Conservation (phyloP, 192 early-diverging fungal genomes). For the Lunasporangiospora selenospora region DNA sequence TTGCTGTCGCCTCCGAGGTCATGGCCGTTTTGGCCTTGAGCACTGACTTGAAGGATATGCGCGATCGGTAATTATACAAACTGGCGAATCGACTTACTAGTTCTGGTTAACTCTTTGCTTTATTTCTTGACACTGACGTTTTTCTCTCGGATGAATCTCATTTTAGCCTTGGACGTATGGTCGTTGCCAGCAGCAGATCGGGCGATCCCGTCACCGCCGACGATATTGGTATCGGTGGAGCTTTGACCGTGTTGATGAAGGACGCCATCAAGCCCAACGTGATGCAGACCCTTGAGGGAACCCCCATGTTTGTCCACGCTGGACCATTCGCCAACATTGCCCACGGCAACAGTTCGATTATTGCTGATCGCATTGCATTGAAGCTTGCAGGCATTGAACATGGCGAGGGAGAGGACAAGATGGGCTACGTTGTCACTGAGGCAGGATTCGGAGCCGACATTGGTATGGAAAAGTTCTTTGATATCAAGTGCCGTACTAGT, state of each 20-base stretch:
- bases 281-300: constrained; percentile 99
- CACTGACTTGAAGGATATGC: constrained; percentile 92
- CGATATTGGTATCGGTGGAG: constrained; percentile 95
- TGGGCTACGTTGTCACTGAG: constrained; percentile 96
- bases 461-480: constrained; percentile 99
- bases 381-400: constrained; percentile 85
- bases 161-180: constrained; percentile 83
- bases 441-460: constrained; percentile 99
- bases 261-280: constrained; percentile 98
- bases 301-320: constrained; percentile 98
- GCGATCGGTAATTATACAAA: constrained; percentile 75
- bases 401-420: constrained; percentile 56
- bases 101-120: no score
- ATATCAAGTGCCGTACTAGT: constrained; percentile 96
- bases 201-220: constrained; percentile 93
- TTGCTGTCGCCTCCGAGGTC: constrained; percentile 96
- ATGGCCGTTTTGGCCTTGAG: constrained; percentile 98
- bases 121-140: no score
- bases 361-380: constrained; percentile 96
- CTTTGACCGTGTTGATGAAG: constrained; percentile 96
- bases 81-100: no score
- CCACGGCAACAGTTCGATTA: constrained; percentile 94
- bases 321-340: constrained; percentile 99
- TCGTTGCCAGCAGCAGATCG: constrained; percentile 83
- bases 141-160: no score